These are phyloP conservation scores for Rubroboletus pulcherrimus DNA, from an alignment of 768 basidiomycete genomes.

Conservation along the genomic window DNA sequence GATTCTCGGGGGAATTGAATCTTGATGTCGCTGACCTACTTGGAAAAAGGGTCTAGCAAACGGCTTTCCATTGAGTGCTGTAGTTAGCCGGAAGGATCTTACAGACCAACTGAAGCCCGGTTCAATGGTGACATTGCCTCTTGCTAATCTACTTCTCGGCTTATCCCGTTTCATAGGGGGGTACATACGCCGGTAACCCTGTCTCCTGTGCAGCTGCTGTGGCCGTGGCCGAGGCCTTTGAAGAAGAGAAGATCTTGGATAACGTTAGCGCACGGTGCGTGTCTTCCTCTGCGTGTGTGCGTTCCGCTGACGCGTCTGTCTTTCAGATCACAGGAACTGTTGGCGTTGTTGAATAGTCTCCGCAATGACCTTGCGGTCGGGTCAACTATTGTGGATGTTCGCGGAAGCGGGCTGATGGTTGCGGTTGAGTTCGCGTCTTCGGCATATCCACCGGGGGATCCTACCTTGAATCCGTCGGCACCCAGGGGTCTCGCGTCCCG, in stretches of 20 bases:
- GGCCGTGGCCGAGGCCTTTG: conserved; percentile 74
- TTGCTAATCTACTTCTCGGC: not conserved
- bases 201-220: conserved; percentile 89
- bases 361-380: conserved; percentile 48
- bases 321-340: conserved; percentile 67
- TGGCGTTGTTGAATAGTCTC: conserved; percentile 55
- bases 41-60: conserved; percentile 68
- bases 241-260: conserved; percentile 73
- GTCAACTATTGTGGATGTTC: conserved; percentile 74
- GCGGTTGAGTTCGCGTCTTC: conserved; percentile 76
- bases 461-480: conserved; percentile 33
- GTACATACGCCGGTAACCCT: conserved; percentile 90
- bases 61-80: conserved; percentile 89
- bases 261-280: conserved; percentile 72
- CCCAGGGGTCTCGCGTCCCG: conserved; percentile 60
- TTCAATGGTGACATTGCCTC: conserved; percentile 53
- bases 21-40: conserved; percentile 5
- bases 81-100: conserved; percentile 75
- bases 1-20: not conserved
- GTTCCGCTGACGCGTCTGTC: not conserved
- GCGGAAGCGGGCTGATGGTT: conserved; percentile 88
- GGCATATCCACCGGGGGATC: conserved; percentile 49
- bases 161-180: conserved; percentile 47
- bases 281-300: not conserved
- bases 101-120: conserved; percentile 78